Conservation (phyloP, 1,284 basidiomycete species). For the Dichomitus squalens region DNA sequence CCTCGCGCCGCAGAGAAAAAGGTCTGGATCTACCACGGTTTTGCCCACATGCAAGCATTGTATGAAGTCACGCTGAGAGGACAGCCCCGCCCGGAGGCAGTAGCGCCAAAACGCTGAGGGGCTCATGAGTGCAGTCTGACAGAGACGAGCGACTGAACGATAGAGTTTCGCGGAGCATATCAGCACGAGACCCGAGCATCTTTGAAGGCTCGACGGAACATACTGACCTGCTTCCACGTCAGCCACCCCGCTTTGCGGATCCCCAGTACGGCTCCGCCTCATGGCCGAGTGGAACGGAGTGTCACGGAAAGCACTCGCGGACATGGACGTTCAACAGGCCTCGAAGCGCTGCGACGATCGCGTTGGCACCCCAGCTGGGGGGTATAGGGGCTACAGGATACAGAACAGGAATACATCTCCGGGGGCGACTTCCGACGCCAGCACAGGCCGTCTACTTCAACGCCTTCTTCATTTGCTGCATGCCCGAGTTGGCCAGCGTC, state of each 20-base stretch:
- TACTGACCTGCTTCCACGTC: conserved; percentile 1
- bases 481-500: conserved; percentile 7
- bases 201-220: conserved; percentile 3
- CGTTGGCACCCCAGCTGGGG: conserved; percentile 2
- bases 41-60: not conserved
- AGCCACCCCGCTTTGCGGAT: conserved; percentile 6
- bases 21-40: not conserved
- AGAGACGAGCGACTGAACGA: not conserved
- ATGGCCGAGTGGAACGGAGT: conserved; percentile 7
- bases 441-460: conserved; percentile 50
- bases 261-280: conserved; percentile 1
- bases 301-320: not conserved
- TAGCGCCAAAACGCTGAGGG: not conserved
- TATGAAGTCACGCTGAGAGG: not conserved
- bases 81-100: not conserved
- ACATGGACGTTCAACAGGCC: not conserved
- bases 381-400: conserved; percentile 23
- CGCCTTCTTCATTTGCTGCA: conserved; percentile 76
- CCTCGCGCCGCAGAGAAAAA: no score
- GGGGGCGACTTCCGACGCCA: conserved; percentile 5
- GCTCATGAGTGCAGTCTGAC: not conserved
- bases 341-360: not conserved
- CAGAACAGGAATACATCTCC: conserved; percentile 23
- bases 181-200: conserved; percentile 1
- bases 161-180: not conserved